Evolutionary conservation across 331 rosid genomes (phyloP).

Genomic region (Acacia pycnantha): DNA sequence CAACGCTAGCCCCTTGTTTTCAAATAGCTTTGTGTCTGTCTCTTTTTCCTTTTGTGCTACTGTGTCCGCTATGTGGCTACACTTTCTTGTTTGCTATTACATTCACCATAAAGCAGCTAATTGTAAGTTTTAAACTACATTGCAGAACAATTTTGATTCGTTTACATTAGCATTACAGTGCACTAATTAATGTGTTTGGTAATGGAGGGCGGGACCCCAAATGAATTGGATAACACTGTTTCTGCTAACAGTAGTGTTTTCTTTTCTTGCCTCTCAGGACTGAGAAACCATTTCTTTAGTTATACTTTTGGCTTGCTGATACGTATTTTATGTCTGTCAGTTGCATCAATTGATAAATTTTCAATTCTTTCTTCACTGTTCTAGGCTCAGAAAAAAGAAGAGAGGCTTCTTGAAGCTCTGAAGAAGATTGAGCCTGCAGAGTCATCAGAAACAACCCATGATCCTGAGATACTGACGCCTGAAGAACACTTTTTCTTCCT

Average conservation of each 20-base stretch:
- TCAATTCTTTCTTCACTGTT: slow-evolving; percentile 25
- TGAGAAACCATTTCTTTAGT: slow-evolving; percentile 18
- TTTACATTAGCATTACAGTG: neutral
- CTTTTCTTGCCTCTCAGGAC: neutral
- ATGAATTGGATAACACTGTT: neutral
- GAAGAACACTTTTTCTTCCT: slow-evolving; percentile 94
- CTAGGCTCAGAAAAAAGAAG: slow-evolving; percentile 86
- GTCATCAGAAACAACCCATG: slow-evolving; percentile 73
- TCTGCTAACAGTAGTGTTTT: neutral
- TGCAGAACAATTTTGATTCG: neutral
- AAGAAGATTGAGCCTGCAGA: slow-evolving; percentile 81
- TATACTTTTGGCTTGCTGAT: neutral
- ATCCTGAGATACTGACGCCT: slow-evolving; percentile 93
- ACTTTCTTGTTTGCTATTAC: slow-evolving; percentile 2
- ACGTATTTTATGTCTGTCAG: slow-evolving; percentile 8
- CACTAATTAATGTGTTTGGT: neutral
- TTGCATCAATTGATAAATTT: slow-evolving; percentile 7
- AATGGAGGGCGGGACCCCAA: neutral
- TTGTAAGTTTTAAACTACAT: neutral
- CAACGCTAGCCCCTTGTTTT: neutral
- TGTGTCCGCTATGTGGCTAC: neutral
- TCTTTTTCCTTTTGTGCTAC: neutral
- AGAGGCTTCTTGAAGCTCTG: slow-evolving; percentile 62
- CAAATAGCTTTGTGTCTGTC: slow-evolving; percentile 7
- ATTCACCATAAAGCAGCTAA: neutral